phyloP scores from a whole-genome alignment of 2,329 filamentous ascomycete species.

The Ceratocystiopsis brevicomis region DNA sequence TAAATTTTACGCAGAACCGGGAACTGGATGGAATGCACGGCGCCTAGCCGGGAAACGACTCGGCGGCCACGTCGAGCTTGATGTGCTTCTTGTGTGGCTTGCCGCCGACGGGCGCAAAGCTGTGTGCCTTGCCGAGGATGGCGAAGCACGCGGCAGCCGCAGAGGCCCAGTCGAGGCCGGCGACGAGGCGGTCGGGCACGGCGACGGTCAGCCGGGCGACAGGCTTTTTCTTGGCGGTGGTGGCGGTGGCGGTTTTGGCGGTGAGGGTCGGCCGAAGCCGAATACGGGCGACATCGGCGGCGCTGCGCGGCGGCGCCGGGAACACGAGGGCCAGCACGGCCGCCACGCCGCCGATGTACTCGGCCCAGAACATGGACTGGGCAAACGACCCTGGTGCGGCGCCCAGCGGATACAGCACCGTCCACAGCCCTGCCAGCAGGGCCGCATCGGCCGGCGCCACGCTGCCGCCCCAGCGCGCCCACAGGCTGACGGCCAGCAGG shows the following conservation, averaged over 20 bases:
- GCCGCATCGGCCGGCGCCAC: constrained; percentile 28
- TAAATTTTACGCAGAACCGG: not conserved
- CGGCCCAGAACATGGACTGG: constrained; percentile 30
- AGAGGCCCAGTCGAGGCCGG: constrained; percentile 4
- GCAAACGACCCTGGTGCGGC: too few relatives aligned
- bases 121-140: constrained; percentile 6
- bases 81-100: not conserved
- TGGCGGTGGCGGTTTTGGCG: not conserved
- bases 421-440: constrained; percentile 23
- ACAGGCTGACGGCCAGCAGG: constrained; percentile 50
- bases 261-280: constrained; percentile 5
- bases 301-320: constrained; percentile 21
- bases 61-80: constrained; percentile 3
- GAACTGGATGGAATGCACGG: too few relatives aligned
- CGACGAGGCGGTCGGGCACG: not conserved
- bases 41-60: not conserved
- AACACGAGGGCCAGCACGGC: constrained; percentile 23
- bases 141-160: constrained; percentile 5
- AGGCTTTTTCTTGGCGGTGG: constrained; percentile 12
- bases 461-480: constrained; percentile 53
- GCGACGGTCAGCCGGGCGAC: constrained; percentile 9
- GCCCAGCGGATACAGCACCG: constrained; percentile 19
- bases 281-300: not conserved
- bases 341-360: constrained; percentile 31
- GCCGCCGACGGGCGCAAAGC: not conserved